Base-by-base conservation (phyloP, 164 flowering plant genomes). In the Vitis cinerea region DNA sequence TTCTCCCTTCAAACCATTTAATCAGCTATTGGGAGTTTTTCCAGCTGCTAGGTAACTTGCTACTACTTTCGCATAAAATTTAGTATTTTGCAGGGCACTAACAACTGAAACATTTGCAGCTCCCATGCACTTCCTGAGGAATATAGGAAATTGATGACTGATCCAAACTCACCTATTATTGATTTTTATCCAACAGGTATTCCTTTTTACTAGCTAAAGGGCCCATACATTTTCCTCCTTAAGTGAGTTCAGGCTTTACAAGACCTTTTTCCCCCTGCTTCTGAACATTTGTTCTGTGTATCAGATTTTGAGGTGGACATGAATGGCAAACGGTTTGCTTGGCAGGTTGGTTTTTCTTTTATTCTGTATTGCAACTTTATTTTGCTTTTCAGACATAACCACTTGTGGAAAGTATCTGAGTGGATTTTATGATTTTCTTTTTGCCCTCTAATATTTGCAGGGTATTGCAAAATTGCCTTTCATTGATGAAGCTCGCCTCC, bases 281-380 rank as follows among this genome's bases (percentile, higher is more conserved):
- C 11, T 8, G 29, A 47, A 50, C 19, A 59, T 49, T 31, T n/a
- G 44, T 69, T 64, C 14, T 63, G 4, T 74, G 52, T 47, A 10
- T 53, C 89, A 96, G 99, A 96, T 85, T 96, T 96, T 82, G 97
- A 96, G 76, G 97, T 93, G 64, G 99, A 96, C 80, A 96, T 96
- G 99, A 90, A 90, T 77, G 99, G 99, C 14, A 96, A 96, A 80
- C 84, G 99, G 44, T 96, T 50, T 80, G 70, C 97, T 17, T 96
- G 99, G 99, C 97, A 93, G 98, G 99, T 93, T 48, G 29, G 69
- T 64, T 65, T 59, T 61, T 60, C 52, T 69, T n/a, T 52, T 48
- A 47, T 27, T 44, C 50, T 66, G 51, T 52, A 10, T 48, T 55
- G 7, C 17, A n/a, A 29, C 17, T 53, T 63, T 13, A 9, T 15